Evolutionary conservation across 2,329 filamentous ascomycete species (phyloP), one percentile per base, ranked within the genome.

Genomic region (Xylariaceae sp.): DNA sequence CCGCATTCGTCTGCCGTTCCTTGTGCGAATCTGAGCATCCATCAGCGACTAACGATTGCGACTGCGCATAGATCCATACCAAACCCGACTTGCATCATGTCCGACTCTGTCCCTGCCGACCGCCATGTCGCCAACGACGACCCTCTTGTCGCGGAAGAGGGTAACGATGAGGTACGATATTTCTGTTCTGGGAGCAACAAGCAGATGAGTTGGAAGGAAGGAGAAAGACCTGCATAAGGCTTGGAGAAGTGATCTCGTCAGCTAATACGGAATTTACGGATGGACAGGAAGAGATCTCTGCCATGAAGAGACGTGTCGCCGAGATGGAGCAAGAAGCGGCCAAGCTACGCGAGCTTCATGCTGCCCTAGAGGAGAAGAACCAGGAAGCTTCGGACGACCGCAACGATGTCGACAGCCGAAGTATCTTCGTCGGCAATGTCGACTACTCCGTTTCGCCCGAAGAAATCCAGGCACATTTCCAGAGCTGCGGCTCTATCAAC

Each of bases 391-490:
- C 88, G 66, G 94, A 97, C 73, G 92, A 92, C 78, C 96, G 95
- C 76, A 92, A 97, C 74, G 95, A 97, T 67, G 87, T 99, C 61
- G 94, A 99, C 76, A 88, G 88, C 66, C 88, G 94, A 70, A 97
- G 92, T 77, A 92, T 99, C 75, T 99, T 99, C 74, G 94, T 99
- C 50, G 94, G 94, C 67, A 99, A 99, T 69, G 94, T 99, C 66
- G 94, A 99, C 77, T 99, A 99, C 76, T 92, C 90, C 63, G 92
- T 93, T 18, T 95, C 92, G 34, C 94, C 94, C 2, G 94, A 99
- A 77, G 94, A 99, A 79, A 94, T 99, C 61, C 94, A 99, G 79
- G 90, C 92, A 61, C 94, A 99, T 73, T 99, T 99, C 78, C 92
- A 96, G 80, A 95, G 88, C 80, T 96, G 92, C 70, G 94, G 94